Evolutionary conservation across 441 rosid genomes (phyloP).

Genomic region (Cnidoscolus chayamansa): DNA sequence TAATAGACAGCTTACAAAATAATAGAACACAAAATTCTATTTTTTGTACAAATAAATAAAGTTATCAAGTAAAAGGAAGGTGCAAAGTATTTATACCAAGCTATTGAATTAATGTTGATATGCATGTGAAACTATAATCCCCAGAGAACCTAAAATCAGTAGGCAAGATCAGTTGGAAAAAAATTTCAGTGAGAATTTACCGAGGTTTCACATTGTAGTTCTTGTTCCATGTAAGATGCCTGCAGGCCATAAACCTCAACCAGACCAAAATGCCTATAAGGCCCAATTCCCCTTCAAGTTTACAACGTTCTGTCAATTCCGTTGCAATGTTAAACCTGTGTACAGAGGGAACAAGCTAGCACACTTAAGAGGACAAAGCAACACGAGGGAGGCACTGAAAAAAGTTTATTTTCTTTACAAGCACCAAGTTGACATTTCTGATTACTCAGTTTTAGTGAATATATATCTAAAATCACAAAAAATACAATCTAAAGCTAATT

Average conservation of each 20-base stretch:
- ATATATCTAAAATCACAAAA: conserved; percentile 11
- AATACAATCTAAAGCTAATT: not conserved
- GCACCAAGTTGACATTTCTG: not conserved
- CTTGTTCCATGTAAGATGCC: conserved; percentile 69
- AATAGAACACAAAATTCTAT: not conserved
- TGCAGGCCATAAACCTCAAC: conserved; percentile 63
- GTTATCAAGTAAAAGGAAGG: not conserved
- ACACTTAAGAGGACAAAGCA: conserved; percentile 5
- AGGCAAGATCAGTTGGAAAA: not conserved
- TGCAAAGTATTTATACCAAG: not conserved
- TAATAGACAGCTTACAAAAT: not conserved
- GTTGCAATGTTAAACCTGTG: conserved; percentile 65
- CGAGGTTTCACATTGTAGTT: conserved; percentile 74
- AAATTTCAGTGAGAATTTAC: conserved; percentile 29
- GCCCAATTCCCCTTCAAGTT: conserved; percentile 53
- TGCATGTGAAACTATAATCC: not conserved
- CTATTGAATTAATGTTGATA: not conserved
- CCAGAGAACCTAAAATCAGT: not conserved
- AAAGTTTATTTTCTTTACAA: not conserved
- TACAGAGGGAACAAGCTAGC: conserved; percentile 11
- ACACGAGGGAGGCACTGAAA: conserved; percentile 15
- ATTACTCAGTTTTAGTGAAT: not conserved
- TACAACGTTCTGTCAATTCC: conserved; percentile 53
- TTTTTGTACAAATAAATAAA: not conserved
- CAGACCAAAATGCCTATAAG: conserved; percentile 59